phyloP scores from a whole-genome alignment of 1,139 yeast genomes.

The Diutina siamensis region DNA sequence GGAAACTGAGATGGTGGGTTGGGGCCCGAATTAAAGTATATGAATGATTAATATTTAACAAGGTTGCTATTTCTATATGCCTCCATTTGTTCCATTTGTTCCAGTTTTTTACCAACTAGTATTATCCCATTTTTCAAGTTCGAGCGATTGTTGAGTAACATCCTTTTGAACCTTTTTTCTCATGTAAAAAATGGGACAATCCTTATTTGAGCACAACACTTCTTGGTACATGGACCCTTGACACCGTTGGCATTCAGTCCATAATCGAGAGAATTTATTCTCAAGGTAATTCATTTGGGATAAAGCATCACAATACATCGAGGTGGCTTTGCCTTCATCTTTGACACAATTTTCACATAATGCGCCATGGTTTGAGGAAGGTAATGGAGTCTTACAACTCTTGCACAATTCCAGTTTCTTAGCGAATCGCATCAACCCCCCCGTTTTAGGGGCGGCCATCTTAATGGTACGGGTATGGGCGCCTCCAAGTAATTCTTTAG shows the following conservation, averaged over 20 bases:
- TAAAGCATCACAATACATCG: slow-evolving; percentile 66
- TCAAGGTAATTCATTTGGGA: slow-evolving; percentile 75
- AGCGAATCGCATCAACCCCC: slow-evolving; percentile 86
- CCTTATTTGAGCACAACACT: slow-evolving; percentile 88
- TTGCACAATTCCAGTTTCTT: slow-evolving; percentile 83
- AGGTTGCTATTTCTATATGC: too few species aligned
- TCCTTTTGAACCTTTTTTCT: slow-evolving; percentile 92
- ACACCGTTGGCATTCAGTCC: slow-evolving; percentile 99
- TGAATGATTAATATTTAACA: too few species aligned
- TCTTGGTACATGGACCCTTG: slow-evolving; percentile 95
- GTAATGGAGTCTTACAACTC: slow-evolving; percentile 75
- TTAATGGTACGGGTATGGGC: slow-evolving; percentile 75
- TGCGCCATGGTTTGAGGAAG: slow-evolving; percentile 56
- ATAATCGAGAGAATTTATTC: slow-evolving; percentile 71
- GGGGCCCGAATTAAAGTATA: too few species aligned
- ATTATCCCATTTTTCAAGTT: slow-evolving; percentile 61
- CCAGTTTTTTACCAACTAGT: slow-evolving; percentile 55
- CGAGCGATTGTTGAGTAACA: slow-evolving; percentile 53
- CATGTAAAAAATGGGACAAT: slow-evolving; percentile 97
- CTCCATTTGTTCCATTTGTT: too few species aligned
- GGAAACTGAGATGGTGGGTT: not conserved
- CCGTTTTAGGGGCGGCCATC: slow-evolving; percentile 52
- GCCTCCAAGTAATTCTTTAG: slow-evolving; percentile 68
- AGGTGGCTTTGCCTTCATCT: slow-evolving; percentile 46
- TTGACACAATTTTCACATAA: slow-evolving; percentile 67